Base-by-base conservation (phyloP, 257 asterid species). In the Nemophila menziesii region DNA sequence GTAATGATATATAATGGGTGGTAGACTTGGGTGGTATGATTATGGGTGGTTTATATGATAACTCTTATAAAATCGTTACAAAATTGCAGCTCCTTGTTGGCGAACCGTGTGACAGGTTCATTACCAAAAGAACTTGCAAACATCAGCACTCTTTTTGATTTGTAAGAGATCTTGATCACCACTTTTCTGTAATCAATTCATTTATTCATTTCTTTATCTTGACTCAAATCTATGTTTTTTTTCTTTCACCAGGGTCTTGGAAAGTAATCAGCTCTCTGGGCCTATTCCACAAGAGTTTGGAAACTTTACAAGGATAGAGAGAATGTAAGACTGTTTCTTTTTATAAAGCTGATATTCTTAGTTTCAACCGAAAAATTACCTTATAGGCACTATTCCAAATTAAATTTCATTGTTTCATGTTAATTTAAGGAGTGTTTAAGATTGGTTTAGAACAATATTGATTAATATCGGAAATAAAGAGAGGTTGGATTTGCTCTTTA, bases 281-380 rank as follows among this genome's bases (percentile, higher is more conserved):
- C 4, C 68, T 45, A 69, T 81, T 40, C 93, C 90, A 66, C 82
- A 70, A 1, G 78, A 74, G 67, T 26, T 78, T 12, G 93, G 93
- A 22, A 54, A 63, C 54, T 69, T 78, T 38, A 48, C 74, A 39
- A 55, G 38, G 46, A 54, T 78, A 20, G 51, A 52, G 40, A 72
- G 48, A 75, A 2, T 81, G 90, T 81, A 52, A 67, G 85, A 15
- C 19, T 48, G 48, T 44, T 48, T 1, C 14, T 41, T 43, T 5
- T 33, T 14, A 5, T 20, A 5, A 15, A 14, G 24, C 7, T 22
- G 5, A 44, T 26, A 7, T n/a, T 43, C 24, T 26, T 13, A 5
- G 36, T 29, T 29, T 12, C 36, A 6, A 29, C 6, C 12, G 6
- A 29, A 29, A 29, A 5, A 29, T 29, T 6, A 29, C 12, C 12